A percentile compares a stretch with the other conserved stretches of the same genome.
These are phyloP conservation scores for Aureobasidium sp. DNA, from an alignment of 2,329 filamentous ascomycete species.

Conservation along the genomic window DNA sequence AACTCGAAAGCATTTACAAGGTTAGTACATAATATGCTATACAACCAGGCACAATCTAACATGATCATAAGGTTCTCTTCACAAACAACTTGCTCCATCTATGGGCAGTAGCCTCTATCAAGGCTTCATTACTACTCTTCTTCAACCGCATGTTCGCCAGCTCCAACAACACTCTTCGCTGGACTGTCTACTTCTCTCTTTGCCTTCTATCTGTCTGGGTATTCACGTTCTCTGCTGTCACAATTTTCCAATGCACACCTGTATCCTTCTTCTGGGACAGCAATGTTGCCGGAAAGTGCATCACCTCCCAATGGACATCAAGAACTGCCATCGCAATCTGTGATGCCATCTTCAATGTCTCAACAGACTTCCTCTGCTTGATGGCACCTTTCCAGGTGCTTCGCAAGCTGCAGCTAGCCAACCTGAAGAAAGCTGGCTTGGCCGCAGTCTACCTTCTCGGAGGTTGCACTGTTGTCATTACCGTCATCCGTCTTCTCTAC, in stretches of 20 bases:
- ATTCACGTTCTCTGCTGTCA: conserved; percentile 29
- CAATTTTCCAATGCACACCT: conserved; percentile 37
- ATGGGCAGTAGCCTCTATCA: conserved; percentile 20
- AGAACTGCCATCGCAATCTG: conserved; percentile 38
- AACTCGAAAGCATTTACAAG: conserved; percentile 6
- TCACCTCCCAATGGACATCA: conserved; percentile 22
- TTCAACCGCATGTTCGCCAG: conserved; percentile 40
- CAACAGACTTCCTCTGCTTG: conserved; percentile 32
- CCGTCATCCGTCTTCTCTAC: conserved; percentile 1
- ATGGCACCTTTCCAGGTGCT: conserved; percentile 30
- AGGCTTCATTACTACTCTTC: conserved; percentile 42
- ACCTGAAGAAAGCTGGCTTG: conserved; percentile 28
- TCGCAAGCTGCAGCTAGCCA: conserved; percentile 28
- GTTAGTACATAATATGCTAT: background rate
- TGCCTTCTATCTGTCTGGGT: conserved; percentile 28
- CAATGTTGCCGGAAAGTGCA: conserved; percentile 30
- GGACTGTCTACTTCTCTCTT: conserved; percentile 27
- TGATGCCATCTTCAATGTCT: conserved; percentile 30
- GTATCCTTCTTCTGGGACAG: conserved; percentile 38
- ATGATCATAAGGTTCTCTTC: conserved; percentile 2
- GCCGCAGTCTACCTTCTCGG: conserved; percentile 31
- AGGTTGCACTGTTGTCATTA: conserved; percentile 23
- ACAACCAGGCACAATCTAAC: conserved; percentile 1
- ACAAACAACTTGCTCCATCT: conserved; percentile 9
- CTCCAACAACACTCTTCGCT: conserved; percentile 33